Evolutionary conservation across 306 rosid species (phyloP).

Genomic region (Medicago arabica): DNA sequence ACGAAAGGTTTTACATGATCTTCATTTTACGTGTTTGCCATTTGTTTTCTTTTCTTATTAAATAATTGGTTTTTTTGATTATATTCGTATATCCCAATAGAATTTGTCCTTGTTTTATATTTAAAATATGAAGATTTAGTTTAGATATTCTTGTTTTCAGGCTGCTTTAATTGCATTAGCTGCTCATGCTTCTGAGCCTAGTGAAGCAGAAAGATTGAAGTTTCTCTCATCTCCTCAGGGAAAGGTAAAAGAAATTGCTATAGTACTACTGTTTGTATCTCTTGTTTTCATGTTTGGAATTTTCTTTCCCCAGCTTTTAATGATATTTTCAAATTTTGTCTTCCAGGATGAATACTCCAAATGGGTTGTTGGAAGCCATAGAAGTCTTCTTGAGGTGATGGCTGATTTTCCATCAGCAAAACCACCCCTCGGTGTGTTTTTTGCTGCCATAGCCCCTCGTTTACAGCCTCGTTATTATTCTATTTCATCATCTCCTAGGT

Average conservation of each 20-base stretch:
- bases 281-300: conserved; percentile 3
- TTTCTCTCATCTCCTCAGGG: conserved; percentile 87
- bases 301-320: conserved; percentile 1
- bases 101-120: conserved; percentile 10
- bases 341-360: conserved; percentile 91
- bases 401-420: conserved; percentile 91
- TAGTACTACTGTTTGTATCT: conserved; percentile 11
- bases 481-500: conserved; percentile 98
- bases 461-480: conserved; percentile 95
- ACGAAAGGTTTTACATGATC: conserved; percentile 66
- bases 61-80: not conserved
- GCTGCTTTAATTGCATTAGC: conserved; percentile 87
- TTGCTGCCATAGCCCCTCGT: conserved; percentile 91
- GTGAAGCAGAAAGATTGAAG: conserved; percentile 80
- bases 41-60: conserved; percentile 17
- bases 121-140: conserved; percentile 18
- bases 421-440: conserved; percentile 96
- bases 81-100: conserved; percentile 20
- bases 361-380: conserved; percentile 89
- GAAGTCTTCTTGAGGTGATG: conserved; percentile 94
- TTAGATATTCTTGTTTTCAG: conserved; percentile 48
- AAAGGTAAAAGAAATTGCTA: conserved; percentile 60
- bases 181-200: conserved; percentile 81
- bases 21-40: conserved; percentile 11
- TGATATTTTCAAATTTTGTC: conserved; percentile 30